Percentiles rank a stretch among this genome's conserved stretches.
Conservation (phyloP, 1,139 yeast genomes). For the Lodderomyces theae region DNA sequence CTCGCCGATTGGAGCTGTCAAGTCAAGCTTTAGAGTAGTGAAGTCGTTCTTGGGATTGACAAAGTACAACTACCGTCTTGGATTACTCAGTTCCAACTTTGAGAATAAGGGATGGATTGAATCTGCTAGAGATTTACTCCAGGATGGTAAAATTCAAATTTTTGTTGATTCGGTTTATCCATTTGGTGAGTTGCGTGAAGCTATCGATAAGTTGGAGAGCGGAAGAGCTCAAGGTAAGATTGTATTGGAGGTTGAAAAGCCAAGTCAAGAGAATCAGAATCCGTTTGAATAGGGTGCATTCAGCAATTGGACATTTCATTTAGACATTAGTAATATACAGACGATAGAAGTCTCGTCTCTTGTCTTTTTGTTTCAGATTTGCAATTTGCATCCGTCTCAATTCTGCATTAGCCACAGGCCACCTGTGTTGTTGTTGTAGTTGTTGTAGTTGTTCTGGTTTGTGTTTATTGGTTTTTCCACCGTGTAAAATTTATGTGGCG, state of each 20-base stretch:
- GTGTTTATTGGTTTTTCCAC: too few species aligned
- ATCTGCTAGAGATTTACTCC: slow-evolving; percentile 26
- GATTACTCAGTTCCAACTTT: slow-evolving; percentile 5
- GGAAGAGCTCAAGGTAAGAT: slow-evolving; percentile 64
- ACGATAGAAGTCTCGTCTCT: too few species aligned
- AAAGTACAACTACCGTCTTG: slow-evolving; percentile 14
- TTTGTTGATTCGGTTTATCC: slow-evolving; percentile 52
- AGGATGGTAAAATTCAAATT: slow-evolving; percentile 40
- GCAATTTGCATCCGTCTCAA: too few species aligned
- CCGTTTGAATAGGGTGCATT: background rate
- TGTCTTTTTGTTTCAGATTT: too few species aligned
- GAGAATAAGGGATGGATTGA: slow-evolving; percentile 6
- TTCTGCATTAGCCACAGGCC: too few species aligned
- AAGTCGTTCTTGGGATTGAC: slow-evolving; percentile 14
- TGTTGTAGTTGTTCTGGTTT: too few species aligned
- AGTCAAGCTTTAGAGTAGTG: slow-evolving; percentile 6
- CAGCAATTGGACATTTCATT: too few species aligned
- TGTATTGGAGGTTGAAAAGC: slow-evolving; percentile 31
- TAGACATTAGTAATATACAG: too few species aligned
- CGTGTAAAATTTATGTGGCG: too few species aligned
- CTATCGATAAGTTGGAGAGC: slow-evolving; percentile 43
- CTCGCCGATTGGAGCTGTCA: background rate
- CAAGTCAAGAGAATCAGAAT: background rate
- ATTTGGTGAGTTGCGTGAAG: slow-evolving; percentile 49
- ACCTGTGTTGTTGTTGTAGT: too few species aligned